Conservation (phyloP, 176 grass and related monocot genomes). For the Cenchrus americanus region DNA sequence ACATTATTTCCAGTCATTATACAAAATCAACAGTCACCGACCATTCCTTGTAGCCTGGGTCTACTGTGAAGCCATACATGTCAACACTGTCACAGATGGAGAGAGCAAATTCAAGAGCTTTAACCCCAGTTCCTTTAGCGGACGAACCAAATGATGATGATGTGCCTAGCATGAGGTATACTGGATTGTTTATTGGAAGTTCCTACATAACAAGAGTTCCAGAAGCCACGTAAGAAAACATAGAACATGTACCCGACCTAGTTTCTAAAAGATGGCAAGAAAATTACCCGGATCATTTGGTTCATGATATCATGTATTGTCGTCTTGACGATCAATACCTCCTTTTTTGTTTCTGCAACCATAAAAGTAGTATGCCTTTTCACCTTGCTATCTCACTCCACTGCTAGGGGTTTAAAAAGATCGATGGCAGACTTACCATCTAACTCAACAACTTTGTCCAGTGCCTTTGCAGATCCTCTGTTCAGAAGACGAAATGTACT, state of each 20-base stretch:
- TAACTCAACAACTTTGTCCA: slow-evolving; percentile 97
- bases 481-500: slow-evolving; percentile 99
- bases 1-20: neutral
- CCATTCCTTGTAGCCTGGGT: slow-evolving; percentile 99
- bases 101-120: slow-evolving; percentile 94
- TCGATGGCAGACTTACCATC: slow-evolving; percentile 59
- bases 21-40: slow-evolving; percentile 23
- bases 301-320: slow-evolving; percentile 99
- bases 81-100: slow-evolving; percentile 89
- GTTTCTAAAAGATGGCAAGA: slow-evolving; percentile 6
- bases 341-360: slow-evolving; percentile 85
- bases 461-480: slow-evolving; percentile 96
- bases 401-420: slow-evolving; percentile 10
- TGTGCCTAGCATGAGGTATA: slow-evolving; percentile 92
- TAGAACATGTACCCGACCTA: slow-evolving; percentile 19
- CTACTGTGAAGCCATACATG: slow-evolving; percentile 99
- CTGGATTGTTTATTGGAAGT: slow-evolving; percentile 81
- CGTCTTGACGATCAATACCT: slow-evolving; percentile 85
- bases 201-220: slow-evolving; percentile 56
- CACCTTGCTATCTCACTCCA: slow-evolving; percentile 6
- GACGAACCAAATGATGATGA: slow-evolving; percentile 98
- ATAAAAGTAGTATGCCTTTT: slow-evolving; percentile 31
- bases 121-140: slow-evolving; percentile 97
- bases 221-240: slow-evolving; percentile 32
- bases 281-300: slow-evolving; percentile 87